Evolutionary conservation across 1,284 basidiomycete genomes (phyloP).

Genomic region (Cryptococcus sp.): DNA sequence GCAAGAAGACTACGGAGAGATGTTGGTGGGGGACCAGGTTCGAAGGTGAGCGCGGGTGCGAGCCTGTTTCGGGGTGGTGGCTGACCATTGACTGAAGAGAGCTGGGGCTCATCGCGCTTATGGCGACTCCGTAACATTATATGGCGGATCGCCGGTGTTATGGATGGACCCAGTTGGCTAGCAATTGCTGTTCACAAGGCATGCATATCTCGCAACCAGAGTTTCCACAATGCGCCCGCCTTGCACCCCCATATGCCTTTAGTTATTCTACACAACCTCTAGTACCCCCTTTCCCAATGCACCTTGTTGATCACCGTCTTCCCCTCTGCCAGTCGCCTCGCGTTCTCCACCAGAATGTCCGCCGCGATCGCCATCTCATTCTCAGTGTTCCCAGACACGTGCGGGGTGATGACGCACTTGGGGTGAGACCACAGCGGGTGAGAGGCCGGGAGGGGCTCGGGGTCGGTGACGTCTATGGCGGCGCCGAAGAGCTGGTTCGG

Average conservation of each 20-base stretch:
- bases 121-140: conserved; percentile 51
- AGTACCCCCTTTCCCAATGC: conserved; percentile 38
- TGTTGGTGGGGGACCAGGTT: conserved; percentile 83
- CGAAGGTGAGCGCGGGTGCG: conserved; percentile 59
- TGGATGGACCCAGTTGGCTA: too few species aligned
- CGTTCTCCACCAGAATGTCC: conserved; percentile 44
- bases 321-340: conserved; percentile 30
- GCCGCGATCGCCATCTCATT: conserved; percentile 36
- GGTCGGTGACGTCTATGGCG: conserved; percentile 46
- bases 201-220: too few species aligned
- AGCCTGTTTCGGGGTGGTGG: neutral
- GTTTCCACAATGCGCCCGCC: too few species aligned
- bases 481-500: conserved; percentile 32
- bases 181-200: too few species aligned
- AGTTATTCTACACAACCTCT: too few species aligned
- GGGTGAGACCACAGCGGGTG: conserved; percentile 42
- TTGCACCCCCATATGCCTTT: too few species aligned
- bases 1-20: conserved; percentile 61
- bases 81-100: conserved; percentile 56
- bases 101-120: conserved; percentile 73
- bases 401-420: conserved; percentile 38
- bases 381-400: conserved; percentile 37
- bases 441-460: conserved; percentile 37
- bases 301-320: conserved; percentile 31
- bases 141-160: neutral